Percentiles rank a stretch among this genome's conserved stretches.
Evolutionary conservation across 768 basidiomycete species (phyloP).

Genomic region (Panaeolus papilionaceus): DNA sequence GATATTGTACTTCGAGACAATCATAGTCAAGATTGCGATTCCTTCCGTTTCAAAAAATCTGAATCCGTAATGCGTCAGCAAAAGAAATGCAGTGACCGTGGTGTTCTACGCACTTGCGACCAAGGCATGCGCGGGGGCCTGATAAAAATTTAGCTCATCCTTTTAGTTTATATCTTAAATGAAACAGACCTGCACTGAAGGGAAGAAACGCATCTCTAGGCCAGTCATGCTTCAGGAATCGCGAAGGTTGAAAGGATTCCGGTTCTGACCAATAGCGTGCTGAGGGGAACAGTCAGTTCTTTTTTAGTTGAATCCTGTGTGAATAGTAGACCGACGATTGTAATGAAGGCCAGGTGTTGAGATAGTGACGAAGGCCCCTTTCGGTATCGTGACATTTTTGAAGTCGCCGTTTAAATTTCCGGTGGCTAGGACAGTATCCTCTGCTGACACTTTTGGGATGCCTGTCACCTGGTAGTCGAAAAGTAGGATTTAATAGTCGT

Average conservation of each 20-base stretch:
- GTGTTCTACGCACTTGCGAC: slow-evolving; percentile 40
- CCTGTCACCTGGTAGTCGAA: slow-evolving; percentile 37
- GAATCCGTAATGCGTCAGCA: background rate
- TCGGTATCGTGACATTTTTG: slow-evolving; percentile 43
- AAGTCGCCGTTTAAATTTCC: slow-evolving; percentile 43
- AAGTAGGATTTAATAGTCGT: too few relatives aligned
- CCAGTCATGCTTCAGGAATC: slow-evolving; percentile 53
- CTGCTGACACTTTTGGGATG: slow-evolving; percentile 51
- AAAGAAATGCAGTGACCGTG: background rate
- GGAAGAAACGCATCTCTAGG: slow-evolving; percentile 57
- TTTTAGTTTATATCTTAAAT: background rate
- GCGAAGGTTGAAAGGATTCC: slow-evolving; percentile 41
- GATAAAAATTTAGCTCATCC: background rate
- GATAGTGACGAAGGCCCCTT: slow-evolving; percentile 41
- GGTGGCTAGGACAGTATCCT: slow-evolving; percentile 45
- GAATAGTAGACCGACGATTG: slow-evolving; percentile 46
- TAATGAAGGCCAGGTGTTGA: slow-evolving; percentile 49
- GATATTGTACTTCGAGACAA: slow-evolving; percentile 53
- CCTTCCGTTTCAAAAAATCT: slow-evolving; percentile 62
- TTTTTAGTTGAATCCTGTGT: background rate
- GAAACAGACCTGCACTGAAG: slow-evolving; percentile 47
- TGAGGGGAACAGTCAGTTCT: slow-evolving; percentile 21
- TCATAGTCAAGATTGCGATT: slow-evolving; percentile 54
- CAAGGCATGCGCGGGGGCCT: slow-evolving; percentile 53
- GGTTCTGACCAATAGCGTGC: slow-evolving; percentile 55